phyloP scores from a whole-genome alignment of 345 rosid species.

The Melastoma malabathricum region DNA sequence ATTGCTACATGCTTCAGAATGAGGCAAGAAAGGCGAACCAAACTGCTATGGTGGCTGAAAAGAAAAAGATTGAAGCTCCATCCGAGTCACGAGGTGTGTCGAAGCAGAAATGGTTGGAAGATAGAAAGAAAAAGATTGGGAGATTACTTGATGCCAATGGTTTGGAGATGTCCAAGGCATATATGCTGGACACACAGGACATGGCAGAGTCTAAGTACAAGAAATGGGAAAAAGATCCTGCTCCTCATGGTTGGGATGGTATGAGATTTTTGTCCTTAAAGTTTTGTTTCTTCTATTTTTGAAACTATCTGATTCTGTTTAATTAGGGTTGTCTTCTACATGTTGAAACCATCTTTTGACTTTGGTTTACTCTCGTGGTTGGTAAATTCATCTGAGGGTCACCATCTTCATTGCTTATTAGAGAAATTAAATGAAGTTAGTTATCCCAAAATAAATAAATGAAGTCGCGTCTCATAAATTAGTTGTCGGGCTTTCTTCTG shows the following conservation, averaged over 20 bases:
- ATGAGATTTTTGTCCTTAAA: slow-evolving; percentile 5
- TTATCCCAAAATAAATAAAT: no score
- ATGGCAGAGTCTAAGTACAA: slow-evolving; percentile 81
- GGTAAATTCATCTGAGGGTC: no score
- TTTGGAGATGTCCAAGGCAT: slow-evolving; percentile 69
- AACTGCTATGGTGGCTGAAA: slow-evolving; percentile 73
- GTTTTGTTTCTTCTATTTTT: no score
- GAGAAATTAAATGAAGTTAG: no score
- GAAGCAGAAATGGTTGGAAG: slow-evolving; percentile 90
- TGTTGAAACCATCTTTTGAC: no score
- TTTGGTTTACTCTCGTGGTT: no score
- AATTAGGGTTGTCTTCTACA: no score
- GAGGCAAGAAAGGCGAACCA: slow-evolving; percentile 91
- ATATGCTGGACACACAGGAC: slow-evolving; percentile 87
- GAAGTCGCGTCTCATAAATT: no score
- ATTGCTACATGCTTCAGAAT: slow-evolving; percentile 20
- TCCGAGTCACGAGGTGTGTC: slow-evolving; percentile 75
- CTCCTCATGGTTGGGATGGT: slow-evolving; percentile 98
- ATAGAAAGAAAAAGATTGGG: slow-evolving; percentile 79
- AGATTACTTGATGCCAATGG: slow-evolving; percentile 86
- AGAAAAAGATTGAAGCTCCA: slow-evolving; percentile 84
- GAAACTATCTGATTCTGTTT: no score
- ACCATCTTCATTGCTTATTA: no score
- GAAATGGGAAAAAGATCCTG: slow-evolving; percentile 95
- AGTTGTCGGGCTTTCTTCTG: no score